Conservation (phyloP, 352 stramenopile genomes). For the Phytopythium boreale region DNA sequence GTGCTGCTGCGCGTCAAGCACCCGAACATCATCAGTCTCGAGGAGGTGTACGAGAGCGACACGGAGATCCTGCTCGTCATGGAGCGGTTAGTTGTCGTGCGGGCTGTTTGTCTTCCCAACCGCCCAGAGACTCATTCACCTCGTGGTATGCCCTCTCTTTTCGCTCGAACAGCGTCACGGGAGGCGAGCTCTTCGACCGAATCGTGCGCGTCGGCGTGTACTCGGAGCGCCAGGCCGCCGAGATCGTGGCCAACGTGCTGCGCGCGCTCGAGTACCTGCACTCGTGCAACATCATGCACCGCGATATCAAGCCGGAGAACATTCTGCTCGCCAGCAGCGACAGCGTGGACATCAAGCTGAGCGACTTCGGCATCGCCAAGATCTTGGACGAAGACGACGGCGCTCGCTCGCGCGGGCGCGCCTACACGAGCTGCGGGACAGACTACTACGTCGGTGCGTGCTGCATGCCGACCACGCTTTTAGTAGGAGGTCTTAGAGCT, state of each 20-base stretch:
- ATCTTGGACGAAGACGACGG: conserved; percentile 78
- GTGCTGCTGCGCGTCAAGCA: conserved; percentile 84
- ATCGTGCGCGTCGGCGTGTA: conserved; percentile 82
- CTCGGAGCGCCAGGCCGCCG: conserved; percentile 72
- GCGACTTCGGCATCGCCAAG: conserved; percentile 84
- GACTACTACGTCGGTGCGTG: conserved; percentile 84
- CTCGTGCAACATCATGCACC: conserved; percentile 78
- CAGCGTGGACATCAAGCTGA: conserved; percentile 76
- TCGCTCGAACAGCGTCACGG: conserved; percentile 50
- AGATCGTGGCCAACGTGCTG: conserved; percentile 74
- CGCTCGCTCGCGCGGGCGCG: conserved; percentile 57
- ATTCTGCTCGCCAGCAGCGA: conserved; percentile 73
- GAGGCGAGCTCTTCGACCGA: conserved; percentile 80
- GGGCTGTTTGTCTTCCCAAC: not conserved
- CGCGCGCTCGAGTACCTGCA: conserved; percentile 73
- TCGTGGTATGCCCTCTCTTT: not conserved
- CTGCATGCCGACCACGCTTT: not conserved
- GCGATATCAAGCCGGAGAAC: conserved; percentile 85
- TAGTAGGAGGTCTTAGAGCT: conserved; percentile 3
- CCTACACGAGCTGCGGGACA: conserved; percentile 86
- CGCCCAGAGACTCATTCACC: not conserved
- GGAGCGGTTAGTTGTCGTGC: conserved; percentile 52
- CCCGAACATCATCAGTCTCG: conserved; percentile 85
- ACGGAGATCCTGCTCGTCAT: conserved; percentile 86
- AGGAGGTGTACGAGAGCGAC: conserved; percentile 86